Evolutionary conservation across 1,284 basidiomycete species (phyloP), one percentile per base, ranked within the genome.

Genomic region (Rhodotorula sp.): DNA sequence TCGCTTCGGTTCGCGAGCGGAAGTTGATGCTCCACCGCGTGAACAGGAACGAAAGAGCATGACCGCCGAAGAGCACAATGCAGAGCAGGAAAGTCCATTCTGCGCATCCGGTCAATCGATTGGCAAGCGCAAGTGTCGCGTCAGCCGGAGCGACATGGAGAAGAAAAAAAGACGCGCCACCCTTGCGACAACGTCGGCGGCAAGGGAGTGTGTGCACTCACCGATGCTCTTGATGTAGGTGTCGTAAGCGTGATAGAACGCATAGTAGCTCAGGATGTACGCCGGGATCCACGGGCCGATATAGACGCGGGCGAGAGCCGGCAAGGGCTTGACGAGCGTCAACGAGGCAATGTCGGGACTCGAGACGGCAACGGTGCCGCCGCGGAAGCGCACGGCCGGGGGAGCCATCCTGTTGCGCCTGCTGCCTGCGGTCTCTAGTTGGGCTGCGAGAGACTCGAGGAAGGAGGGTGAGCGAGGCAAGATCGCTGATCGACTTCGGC

Each of bases 1-100:
- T 44, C 51, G 62, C 57, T 51, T 74, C 68, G 69, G 62, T 76
- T 46, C 65, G 70, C 64, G 57, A 57, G 29, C 64, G 61, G 64
- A 69, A 70, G 10, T 22, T 86, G 29, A 91, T 87, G 80, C 88
- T 94, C 95, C 95, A 99, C 74, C 87, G 87, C 0, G 95, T 99
- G 55, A 90, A 84, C 62, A 99, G 84, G 83, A 95, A 99, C 79
- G 90, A 93, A 67, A 99, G 85, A 1, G 93, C 93, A 81, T 99
- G 96, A 4, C 89, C 87, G 20, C 88, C 88, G 49, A 91, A 89
- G 15, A 99, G 86, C 18, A 87, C 83, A 26, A 95, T 90, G 76
- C 91, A 94, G 62, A 89, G 91, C 60, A 99, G 85, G 79, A 99
- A 99, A 0, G 95, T 70, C 74, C 74, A 74, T 56, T 76, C 74